Percentiles rank a stretch among this genome's conserved stretches.
These are phyloP conservation scores for Syncephalastrum sp. DNA, from an alignment of 371 early-diverging fungal species.

Conservation along the genomic window DNA sequence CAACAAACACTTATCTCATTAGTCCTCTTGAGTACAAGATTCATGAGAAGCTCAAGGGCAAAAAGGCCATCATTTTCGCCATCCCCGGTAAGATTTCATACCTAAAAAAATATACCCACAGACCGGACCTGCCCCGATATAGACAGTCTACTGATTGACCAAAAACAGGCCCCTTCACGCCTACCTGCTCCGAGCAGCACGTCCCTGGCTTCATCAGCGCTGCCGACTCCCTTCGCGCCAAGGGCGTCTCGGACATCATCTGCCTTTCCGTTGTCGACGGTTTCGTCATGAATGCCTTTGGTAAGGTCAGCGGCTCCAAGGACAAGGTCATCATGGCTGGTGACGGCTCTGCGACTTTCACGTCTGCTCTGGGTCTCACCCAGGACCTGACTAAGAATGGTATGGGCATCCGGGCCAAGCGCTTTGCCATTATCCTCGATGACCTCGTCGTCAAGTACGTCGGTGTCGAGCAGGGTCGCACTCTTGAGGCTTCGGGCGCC, in stretches of 20 bases:
- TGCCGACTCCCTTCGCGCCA: constrained; percentile 56
- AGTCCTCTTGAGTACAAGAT: constrained; percentile 43
- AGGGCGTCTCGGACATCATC: constrained; percentile 68
- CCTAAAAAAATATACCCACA: constrained; percentile 3
- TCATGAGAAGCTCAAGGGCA: constrained; percentile 64
- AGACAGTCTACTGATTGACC: neutral
- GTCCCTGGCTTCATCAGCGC: constrained; percentile 62
- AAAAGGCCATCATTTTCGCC: constrained; percentile 77
- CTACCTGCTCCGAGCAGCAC: constrained; percentile 77
- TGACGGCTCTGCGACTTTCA: constrained; percentile 65
- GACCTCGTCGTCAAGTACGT: constrained; percentile 70
- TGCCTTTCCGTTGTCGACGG: constrained; percentile 61
- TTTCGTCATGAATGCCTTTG: constrained; percentile 81
- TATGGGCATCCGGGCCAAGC: constrained; percentile 49
- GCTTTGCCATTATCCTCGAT: constrained; percentile 76
- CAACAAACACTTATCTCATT: neutral
- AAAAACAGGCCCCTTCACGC: constrained; percentile 65
- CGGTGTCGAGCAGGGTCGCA: constrained; percentile 62
- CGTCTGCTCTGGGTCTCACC: constrained; percentile 62
- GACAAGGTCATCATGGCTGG: constrained; percentile 72
- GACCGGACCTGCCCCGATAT: neutral
- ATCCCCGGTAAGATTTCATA: constrained; percentile 65
- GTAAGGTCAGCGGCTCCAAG: constrained; percentile 55
- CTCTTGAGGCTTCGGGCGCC: constrained; percentile 35
- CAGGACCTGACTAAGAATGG: constrained; percentile 49